A percentile compares a stretch with the other conserved stretches of the same genome.
phyloP scores from a whole-genome alignment of 2,329 filamentous ascomycete species.

The Exophiala sideris region DNA sequence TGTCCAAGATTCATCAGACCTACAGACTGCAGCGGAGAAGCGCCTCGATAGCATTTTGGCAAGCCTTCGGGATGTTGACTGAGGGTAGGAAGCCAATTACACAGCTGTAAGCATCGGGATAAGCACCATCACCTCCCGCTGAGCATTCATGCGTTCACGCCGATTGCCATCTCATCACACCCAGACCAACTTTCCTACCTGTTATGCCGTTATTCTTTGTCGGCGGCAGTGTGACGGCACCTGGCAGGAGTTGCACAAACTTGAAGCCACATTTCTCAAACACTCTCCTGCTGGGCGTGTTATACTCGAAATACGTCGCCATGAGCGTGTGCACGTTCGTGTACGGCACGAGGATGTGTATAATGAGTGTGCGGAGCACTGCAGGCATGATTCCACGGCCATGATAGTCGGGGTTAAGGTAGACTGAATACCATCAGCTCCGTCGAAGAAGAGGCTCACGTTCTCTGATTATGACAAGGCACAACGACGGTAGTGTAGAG shows the following conservation, averaged over 20 bases:
- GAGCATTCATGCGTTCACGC: not conserved
- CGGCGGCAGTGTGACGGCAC: conserved; percentile 1
- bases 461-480: too few relatives aligned
- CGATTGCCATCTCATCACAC: conserved; percentile 10
- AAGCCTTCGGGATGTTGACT: too few relatives aligned
- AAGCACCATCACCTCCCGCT: not conserved
- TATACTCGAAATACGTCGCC: conserved; percentile 28
- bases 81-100: not conserved
- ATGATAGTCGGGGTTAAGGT: conserved; percentile 31
- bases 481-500: not conserved
- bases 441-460: too few relatives aligned
- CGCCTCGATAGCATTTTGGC: too few relatives aligned
- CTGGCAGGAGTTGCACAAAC: conserved; percentile 1
- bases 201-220: conserved; percentile 3
- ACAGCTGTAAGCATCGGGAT: not conserved
- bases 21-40: too few relatives aligned
- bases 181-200: conserved; percentile 9
- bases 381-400: conserved; percentile 33
- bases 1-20: too few relatives aligned
- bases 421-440: conserved; percentile 7
- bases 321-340: conserved; percentile 30
- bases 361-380: conserved; percentile 26
- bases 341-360: conserved; percentile 31
- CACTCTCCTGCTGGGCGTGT: conserved; percentile 30
- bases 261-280: conserved; percentile 33